Evolutionary conservation across 331 rosid genomes (phyloP).

Genomic region (Telfairia occidentalis): DNA sequence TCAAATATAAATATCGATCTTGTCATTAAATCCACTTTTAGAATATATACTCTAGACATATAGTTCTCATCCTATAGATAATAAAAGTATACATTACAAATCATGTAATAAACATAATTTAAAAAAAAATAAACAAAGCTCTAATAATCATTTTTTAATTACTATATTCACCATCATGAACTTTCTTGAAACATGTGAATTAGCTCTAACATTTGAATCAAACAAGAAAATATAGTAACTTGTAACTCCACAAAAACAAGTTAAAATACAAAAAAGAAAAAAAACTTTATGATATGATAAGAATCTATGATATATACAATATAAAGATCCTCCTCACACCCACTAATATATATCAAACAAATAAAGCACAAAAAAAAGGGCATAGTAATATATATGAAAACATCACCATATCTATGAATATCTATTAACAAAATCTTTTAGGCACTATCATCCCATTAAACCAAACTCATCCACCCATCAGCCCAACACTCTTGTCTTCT

Average conservation of each 20-base stretch:
- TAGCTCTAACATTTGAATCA: too few relatives aligned
- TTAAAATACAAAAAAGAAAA: not conserved
- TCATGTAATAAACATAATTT: not conserved
- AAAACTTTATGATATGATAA: not conserved
- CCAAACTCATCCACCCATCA: not conserved
- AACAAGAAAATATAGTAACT: not conserved
- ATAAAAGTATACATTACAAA: not conserved
- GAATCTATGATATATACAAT: not conserved
- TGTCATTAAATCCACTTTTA: not conserved
- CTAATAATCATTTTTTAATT: too few relatives aligned
- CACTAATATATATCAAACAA: not conserved
- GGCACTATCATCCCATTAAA: not conserved
- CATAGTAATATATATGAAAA: not conserved
- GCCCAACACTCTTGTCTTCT: not conserved
- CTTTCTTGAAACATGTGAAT: too few relatives aligned
- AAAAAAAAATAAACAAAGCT: too few relatives aligned
- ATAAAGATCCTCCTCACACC: not conserved
- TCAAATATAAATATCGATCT: not conserved
- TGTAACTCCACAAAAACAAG: not conserved
- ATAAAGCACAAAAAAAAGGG: not conserved
- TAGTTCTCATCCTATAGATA: not conserved
- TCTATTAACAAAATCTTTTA: not conserved
- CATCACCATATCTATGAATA: constrained; percentile 3
- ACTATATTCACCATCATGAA: not conserved
- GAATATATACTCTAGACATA: too few relatives aligned